These are phyloP conservation scores for Acaromyces ingoldii DNA, from an alignment of 1,284 basidiomycete species.

Conservation along the genomic window DNA sequence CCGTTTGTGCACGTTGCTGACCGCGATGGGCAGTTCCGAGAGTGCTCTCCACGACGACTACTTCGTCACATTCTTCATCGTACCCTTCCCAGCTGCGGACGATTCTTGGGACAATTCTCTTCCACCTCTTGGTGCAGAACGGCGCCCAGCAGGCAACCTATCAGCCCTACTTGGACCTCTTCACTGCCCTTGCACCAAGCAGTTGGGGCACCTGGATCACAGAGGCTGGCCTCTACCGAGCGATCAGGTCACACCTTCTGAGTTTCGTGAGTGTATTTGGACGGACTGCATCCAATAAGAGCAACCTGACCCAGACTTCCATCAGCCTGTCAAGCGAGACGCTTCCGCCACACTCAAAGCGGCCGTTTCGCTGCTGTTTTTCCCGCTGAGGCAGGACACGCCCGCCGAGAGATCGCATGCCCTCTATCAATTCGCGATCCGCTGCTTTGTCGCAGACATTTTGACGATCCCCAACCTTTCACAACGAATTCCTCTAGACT, in stretches of 20 bases:
- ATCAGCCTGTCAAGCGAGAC: constrained; percentile 3
- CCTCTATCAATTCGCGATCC: constrained; percentile 8
- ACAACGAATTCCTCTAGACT: constrained; percentile 23
- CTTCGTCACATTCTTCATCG: not conserved
- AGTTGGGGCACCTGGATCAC: no score
- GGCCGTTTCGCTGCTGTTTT: not conserved
- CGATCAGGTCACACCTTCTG: constrained; percentile 3
- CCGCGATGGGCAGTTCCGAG: not conserved
- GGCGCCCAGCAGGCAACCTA: no score
- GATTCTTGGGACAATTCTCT: no score
- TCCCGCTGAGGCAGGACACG: not conserved
- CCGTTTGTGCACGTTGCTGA: no score
- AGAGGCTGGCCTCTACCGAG: not conserved
- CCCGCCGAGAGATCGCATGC: not conserved
- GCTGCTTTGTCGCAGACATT: constrained; percentile 18
- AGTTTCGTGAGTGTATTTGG: constrained; percentile 7
- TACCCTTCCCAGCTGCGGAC: no score
- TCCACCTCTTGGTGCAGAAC: no score
- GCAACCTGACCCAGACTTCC: not conserved
- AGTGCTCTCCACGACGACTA: not conserved
- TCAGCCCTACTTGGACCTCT: no score
- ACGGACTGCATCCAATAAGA: not conserved
- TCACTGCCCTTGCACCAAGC: no score
- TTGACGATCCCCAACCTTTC: constrained; percentile 28
- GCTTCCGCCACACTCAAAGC: constrained; percentile 1